phyloP scores from a whole-genome alignment of 192 early-diverging fungal species.

The Phycomyces blakesleeanus region DNA sequence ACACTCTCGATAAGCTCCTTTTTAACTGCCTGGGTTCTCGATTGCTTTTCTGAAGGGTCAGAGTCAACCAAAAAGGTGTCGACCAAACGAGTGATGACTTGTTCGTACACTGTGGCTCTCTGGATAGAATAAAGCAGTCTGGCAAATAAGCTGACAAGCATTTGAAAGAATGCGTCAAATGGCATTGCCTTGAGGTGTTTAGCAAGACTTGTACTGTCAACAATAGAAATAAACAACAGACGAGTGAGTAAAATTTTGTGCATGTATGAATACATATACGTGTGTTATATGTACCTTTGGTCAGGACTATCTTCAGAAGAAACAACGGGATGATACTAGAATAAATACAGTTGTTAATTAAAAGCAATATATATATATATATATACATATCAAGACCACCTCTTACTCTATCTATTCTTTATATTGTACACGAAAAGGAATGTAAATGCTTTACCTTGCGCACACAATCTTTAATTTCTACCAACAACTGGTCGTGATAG shows the following conservation, averaged over 20 bases:
- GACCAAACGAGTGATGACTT: slow-evolving; percentile 60
- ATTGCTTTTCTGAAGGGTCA: not conserved
- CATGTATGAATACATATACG: too few species aligned
- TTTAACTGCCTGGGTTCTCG: not conserved
- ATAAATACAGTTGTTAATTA: not conserved
- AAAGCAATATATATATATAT: slow-evolving; percentile 7
- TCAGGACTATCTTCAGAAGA: not conserved
- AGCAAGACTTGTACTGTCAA: slow-evolving; percentile 45
- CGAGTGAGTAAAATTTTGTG: too few species aligned
- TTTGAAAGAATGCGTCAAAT: slow-evolving; percentile 78
- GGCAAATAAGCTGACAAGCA: slow-evolving; percentile 73
- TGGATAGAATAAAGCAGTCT: slow-evolving; percentile 72
- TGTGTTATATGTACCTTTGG: not conserved
- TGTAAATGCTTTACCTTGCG: slow-evolving; percentile 78
- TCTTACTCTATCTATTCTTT: too few species aligned
- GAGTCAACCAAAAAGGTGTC: slow-evolving; percentile 42
- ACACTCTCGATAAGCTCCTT: slow-evolving; percentile 33
- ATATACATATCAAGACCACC: too few species aligned
- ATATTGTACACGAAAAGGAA: too few species aligned
- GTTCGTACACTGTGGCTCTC: slow-evolving; percentile 65
- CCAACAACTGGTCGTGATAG: slow-evolving; percentile 73
- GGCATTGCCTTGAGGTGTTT: slow-evolving; percentile 74
- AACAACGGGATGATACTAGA: slow-evolving; percentile 7
- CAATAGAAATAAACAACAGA: not conserved
- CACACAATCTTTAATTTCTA: slow-evolving; percentile 73